Percentiles rank a stretch among this genome's conserved stretches.
Evolutionary conservation across 164 flowering plant species (phyloP).

Genomic region (Taxillus chinensis): DNA sequence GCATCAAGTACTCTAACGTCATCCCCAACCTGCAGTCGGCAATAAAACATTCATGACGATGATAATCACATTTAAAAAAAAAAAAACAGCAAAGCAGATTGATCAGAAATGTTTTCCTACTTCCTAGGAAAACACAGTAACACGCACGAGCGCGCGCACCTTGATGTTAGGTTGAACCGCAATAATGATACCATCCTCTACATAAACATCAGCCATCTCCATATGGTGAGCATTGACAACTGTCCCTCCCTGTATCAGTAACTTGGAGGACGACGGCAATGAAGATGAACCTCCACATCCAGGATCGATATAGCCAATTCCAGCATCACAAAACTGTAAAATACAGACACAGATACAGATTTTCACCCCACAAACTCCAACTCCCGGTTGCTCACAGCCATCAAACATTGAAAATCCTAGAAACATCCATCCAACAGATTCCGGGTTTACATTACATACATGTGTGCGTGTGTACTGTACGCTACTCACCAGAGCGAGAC

Average conservation of each 20-base stretch:
- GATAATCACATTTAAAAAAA: not conserved
- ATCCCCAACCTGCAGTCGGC: constrained; percentile 60
- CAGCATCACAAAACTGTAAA: constrained; percentile 53
- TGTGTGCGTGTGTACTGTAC: no score
- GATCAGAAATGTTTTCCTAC: not conserved
- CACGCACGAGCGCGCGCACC: constrained; percentile 21
- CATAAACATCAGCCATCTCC: constrained; percentile 86
- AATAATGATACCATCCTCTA: constrained; percentile 78
- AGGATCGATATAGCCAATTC: constrained; percentile 29
- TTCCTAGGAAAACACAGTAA: not conserved
- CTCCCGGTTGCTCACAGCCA: no score
- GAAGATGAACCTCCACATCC: constrained; percentile 27
- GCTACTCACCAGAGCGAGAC: no score
- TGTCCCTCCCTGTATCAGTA: constrained; percentile 87
- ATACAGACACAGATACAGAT: no score
- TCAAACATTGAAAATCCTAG: no score
- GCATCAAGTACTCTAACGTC: constrained; percentile 83
- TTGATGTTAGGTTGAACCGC: constrained; percentile 60
- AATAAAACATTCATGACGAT: not conserved
- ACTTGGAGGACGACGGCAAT: constrained; percentile 37
- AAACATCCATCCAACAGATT: no score
- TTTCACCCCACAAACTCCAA: no score
- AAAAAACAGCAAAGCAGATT: no score
- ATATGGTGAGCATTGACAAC: constrained; percentile 90
- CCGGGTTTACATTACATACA: no score